A percentile compares a stretch with the other conserved stretches of the same genome.
Conservation (phyloP, 352 stramenopile species). For the Phytophthora sp. region DNA sequence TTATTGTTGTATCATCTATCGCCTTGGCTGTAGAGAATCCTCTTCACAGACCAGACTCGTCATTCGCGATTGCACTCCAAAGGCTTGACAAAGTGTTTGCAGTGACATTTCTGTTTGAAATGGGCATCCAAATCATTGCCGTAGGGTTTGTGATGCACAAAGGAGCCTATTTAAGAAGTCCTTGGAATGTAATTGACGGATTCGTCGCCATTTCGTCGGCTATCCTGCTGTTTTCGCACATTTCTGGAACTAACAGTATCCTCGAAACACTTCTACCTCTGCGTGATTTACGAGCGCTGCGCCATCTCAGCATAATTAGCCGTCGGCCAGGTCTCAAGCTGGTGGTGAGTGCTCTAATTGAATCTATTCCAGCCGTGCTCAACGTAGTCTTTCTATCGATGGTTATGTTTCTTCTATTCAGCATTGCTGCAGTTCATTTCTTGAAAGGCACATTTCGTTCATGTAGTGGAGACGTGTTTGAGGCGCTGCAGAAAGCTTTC, state of each 20-base stretch:
- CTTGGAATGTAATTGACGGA: conserved; percentile 90
- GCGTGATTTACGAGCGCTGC: conserved; percentile 78
- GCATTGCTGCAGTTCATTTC: conserved; percentile 92
- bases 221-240: conserved; percentile 52
- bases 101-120: conserved; percentile 81
- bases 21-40: conserved; percentile 86
- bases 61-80: conserved; percentile 38
- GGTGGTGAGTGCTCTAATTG: conserved; percentile 88
- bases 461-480: conserved; percentile 68
- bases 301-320: conserved; percentile 89
- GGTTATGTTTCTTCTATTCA: conserved; percentile 94
- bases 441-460: conserved; percentile 89
- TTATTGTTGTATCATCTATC: conserved; percentile 82
- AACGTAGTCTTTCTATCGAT: conserved; percentile 90
- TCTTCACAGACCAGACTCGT: conserved; percentile 52
- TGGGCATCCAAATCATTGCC: conserved; percentile 86
- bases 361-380: conserved; percentile 81
- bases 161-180: conserved; percentile 73
- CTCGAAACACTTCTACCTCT: conserved; percentile 80
- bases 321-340: conserved; percentile 79
- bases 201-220: conserved; percentile 82
- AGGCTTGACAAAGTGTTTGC: conserved; percentile 72
- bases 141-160: conserved; percentile 66
- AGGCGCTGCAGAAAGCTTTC: conserved; percentile 46
- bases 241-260: conserved; percentile 21